Percentiles rank a stretch among this genome's conserved stretches.
phyloP scores from a whole-genome alignment of 2,329 filamentous ascomycete genomes.

The Cytospora schulzeri region DNA sequence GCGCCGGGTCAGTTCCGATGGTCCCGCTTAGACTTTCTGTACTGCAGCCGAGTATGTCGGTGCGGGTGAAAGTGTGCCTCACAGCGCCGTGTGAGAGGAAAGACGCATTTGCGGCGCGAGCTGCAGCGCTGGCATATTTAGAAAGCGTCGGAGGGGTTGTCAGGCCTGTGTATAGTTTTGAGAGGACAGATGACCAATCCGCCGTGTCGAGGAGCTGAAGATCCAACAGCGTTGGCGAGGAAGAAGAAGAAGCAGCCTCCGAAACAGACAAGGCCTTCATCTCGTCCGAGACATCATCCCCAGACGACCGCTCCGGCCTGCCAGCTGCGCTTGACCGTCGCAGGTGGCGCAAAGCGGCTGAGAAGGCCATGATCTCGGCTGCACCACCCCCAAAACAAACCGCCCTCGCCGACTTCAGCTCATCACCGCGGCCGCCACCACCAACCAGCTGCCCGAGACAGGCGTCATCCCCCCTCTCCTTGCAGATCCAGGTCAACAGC shows the following conservation, averaged over 20 bases:
- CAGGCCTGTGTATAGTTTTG: constrained; percentile 21
- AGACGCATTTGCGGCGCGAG: constrained; percentile 24
- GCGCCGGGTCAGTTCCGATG: constrained; percentile 18
- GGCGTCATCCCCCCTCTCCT: constrained; percentile 35
- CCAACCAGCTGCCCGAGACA: constrained; percentile 15
- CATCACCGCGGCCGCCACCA: constrained; percentile 3
- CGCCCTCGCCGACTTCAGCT: constrained; percentile 38
- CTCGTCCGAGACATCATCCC: neutral
- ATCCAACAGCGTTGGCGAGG: neutral
- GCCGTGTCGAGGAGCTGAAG: constrained; percentile 22
- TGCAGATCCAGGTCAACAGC: constrained; percentile 48
- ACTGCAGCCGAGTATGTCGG: constrained; percentile 16
- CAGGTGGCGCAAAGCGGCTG: constrained; percentile 42
- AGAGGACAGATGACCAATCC: constrained; percentile 25
- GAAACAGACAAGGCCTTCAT: constrained; percentile 5
- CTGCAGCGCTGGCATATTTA: constrained; percentile 28
- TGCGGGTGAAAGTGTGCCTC: constrained; percentile 14
- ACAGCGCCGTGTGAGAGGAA: constrained; percentile 18
- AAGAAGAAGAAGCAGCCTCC: neutral
- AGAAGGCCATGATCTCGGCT: constrained; percentile 62
- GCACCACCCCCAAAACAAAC: constrained; percentile 60
- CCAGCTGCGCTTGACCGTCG: constrained; percentile 2
- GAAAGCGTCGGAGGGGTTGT: constrained; percentile 26
- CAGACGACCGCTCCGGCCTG: neutral
- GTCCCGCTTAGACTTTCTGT: constrained; percentile 14